Percentiles rank a stretch among this genome's conserved stretches.
Conservation (phyloP, 306 rosid species). For the Trifolium dubium region DNA sequence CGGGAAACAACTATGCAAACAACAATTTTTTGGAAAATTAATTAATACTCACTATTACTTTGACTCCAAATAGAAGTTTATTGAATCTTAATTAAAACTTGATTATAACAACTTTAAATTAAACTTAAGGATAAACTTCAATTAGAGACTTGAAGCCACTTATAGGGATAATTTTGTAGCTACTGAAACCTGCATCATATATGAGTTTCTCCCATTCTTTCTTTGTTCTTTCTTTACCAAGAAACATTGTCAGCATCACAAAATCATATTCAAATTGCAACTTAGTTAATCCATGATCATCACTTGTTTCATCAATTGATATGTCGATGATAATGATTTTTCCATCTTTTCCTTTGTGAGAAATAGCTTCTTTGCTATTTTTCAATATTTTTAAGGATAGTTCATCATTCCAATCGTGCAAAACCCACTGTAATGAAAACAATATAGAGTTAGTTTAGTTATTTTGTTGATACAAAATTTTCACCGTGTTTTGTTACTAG, state of each 20-base stretch:
- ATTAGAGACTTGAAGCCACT: constrained; percentile 60
- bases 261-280: constrained; percentile 51
- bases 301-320: constrained; percentile 36
- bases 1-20: too few species aligned
- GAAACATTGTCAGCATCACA: constrained; percentile 48
- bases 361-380: constrained; percentile 56
- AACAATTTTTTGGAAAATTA: too few species aligned
- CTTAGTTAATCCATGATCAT: constrained; percentile 33
- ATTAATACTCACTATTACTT: too few species aligned
- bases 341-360: constrained; percentile 43
- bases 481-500: too few species aligned
- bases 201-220: constrained; percentile 63
- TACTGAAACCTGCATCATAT: constrained; percentile 55
- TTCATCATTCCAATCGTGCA: constrained; percentile 53
- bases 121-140: constrained; percentile 56
- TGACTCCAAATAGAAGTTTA: too few species aligned
- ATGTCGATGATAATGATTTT: constrained; percentile 60
- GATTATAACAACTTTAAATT: not conserved
- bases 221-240: constrained; percentile 47
- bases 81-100: too few species aligned
- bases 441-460: too few species aligned
- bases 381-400: constrained; percentile 33
- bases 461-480: too few species aligned
- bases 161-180: constrained; percentile 47
- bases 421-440: constrained; percentile 40